These are phyloP conservation scores for Globisporangium parvum DNA, from an alignment of 352 stramenopile species.

Conservation along the genomic window DNA sequence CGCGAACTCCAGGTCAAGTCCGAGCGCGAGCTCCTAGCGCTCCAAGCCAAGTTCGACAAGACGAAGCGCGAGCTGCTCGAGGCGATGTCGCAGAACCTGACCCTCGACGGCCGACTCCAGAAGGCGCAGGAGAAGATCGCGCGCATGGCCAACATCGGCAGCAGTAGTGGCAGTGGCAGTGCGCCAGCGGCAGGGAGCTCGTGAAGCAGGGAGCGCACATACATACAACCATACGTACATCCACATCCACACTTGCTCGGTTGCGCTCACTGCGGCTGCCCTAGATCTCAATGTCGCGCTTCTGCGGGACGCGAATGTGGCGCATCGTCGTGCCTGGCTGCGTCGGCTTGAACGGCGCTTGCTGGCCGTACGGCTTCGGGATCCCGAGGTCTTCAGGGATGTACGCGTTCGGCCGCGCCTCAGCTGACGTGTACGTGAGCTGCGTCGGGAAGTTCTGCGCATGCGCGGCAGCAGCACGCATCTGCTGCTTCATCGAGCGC, in stretches of 20 bases:
- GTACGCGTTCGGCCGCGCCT: conserved; percentile 91
- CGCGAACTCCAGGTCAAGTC: conserved; percentile 30
- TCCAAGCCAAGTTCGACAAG: conserved; percentile 67
- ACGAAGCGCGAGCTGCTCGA: conserved; percentile 73
- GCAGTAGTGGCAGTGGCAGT: background rate
- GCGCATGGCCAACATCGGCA: conserved; percentile 23
- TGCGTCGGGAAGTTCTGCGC: conserved; percentile 64
- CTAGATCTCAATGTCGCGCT: conserved; percentile 91
- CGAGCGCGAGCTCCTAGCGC: conserved; percentile 35
- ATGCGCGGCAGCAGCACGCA: conserved; percentile 29
- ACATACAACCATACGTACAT: too few relatives aligned
- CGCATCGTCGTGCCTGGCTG: conserved; percentile 88
- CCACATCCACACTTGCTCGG: background rate
- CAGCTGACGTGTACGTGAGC: conserved; percentile 83
- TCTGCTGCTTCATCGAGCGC: conserved; percentile 36
- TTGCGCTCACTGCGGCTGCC: background rate
- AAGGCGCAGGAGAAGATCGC: conserved; percentile 70
- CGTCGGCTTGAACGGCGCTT: conserved; percentile 90
- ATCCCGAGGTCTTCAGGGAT: conserved; percentile 91
- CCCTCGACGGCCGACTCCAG: conserved; percentile 50
- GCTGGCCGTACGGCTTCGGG: conserved; percentile 89
- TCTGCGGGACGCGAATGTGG: conserved; percentile 86
- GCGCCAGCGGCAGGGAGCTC: background rate
- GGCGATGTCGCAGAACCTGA: conserved; percentile 54
- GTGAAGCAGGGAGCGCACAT: background rate